Base-by-base conservation (phyloP, 148 eudicot species). In the Nyssa sinensis region DNA sequence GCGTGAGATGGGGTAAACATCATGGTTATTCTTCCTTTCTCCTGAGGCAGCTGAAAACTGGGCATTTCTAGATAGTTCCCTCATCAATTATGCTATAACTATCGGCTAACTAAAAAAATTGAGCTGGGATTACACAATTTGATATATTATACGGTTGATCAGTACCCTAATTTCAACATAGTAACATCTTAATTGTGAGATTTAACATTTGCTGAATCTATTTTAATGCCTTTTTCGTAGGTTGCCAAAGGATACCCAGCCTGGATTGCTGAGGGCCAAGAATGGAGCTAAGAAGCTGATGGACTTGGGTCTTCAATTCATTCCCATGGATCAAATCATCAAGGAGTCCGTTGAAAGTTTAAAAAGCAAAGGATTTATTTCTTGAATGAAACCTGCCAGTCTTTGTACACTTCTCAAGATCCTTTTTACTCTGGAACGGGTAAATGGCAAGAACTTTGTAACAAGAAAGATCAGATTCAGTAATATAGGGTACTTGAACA, bases 161-260 rank as follows among this genome's bases (percentile, higher is more conserved):
- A 6, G 24, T 55, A 17, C 8, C 59, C 21, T 17, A 55, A 55
- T 24, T 55, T 55, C 59, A 55, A 1, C 19, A 21, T 55, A 7
- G 59, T 55, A n/a, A 37, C 4, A 37, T 37, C 44, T 37, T 9
- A n/a, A 37, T 55, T 55, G 24, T 55, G 21, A 5, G 8, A 55
- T 55, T n/a, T 55, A 55, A 55, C 7, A 4, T 1, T 49, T 4
- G 25, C 44, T 21, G 13, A 62, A 23, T 49, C 21, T 1, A 17
- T 12, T 5, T 75, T n/a, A 60, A 3, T 55, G 31, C 41, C 57
- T 37, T 27, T 64, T n/a, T 5, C 84, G 66, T 71, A 94, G 98
- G 83, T 76, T 90, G 59, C 97, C 98, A 9, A 89, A 80, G 82
- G 96, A 92, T 55, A 90, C 96, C 35, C 95, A 88, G 76, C 98